Conservation (phyloP, 2,329 filamentous ascomycete species). For the Colletotrichum abscissum region DNA sequence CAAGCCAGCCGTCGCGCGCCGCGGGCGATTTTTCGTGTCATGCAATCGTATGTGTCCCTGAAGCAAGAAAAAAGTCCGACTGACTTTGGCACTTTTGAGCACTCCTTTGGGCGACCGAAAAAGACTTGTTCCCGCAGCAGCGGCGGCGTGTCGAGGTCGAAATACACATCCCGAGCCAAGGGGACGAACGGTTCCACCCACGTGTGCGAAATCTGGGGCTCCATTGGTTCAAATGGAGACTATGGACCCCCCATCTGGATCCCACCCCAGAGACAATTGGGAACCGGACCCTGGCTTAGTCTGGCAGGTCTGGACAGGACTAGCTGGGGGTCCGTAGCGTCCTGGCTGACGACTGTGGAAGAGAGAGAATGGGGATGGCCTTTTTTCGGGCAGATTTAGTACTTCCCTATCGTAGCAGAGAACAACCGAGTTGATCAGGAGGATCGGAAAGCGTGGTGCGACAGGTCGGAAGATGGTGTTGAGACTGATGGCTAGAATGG, state of each 20-base stretch:
- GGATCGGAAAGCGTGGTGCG: background rate
- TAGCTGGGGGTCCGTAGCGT: background rate
- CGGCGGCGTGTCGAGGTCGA: slow-evolving; percentile 9
- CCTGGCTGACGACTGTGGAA: too few species aligned
- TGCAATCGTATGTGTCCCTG: too few species aligned
- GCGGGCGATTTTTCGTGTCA: background rate
- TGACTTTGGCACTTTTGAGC: background rate
- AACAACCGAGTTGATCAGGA: background rate
- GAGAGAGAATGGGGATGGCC: too few species aligned
- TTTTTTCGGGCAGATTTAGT: too few species aligned
- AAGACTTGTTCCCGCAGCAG: background rate
- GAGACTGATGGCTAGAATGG: background rate
- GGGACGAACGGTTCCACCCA: slow-evolving; percentile 24
- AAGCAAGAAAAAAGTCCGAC: background rate
- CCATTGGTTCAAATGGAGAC: slow-evolving; percentile 23
- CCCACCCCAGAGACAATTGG: slow-evolving; percentile 4
- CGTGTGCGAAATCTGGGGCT: slow-evolving; percentile 25
- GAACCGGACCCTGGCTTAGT: slow-evolving; percentile 13
- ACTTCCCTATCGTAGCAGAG: background rate
- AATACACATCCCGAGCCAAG: slow-evolving; percentile 5
- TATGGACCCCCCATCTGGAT: slow-evolving; percentile 7
- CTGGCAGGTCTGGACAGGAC: slow-evolving; percentile 2
- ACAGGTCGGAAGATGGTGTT: background rate
- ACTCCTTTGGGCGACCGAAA: background rate
- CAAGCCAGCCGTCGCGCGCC: background rate